Conservation (phyloP, 169 alveolate genomes). For the Plasmodium falciparum region DNA sequence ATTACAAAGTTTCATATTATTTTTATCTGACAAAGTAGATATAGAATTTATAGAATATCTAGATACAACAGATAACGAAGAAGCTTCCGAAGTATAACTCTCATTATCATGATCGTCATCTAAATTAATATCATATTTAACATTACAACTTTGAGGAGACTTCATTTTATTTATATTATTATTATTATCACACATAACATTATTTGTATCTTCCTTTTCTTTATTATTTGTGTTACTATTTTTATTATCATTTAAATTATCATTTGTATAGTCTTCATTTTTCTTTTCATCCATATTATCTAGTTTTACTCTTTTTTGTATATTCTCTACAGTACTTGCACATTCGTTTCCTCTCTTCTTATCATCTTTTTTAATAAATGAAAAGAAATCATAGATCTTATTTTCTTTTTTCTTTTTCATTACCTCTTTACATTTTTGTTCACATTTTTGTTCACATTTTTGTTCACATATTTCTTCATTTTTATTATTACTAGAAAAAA, state of each 20-base stretch:
- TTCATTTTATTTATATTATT: background rate
- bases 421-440: background rate
- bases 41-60: background rate
- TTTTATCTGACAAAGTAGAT: constrained; percentile 3
- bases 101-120: background rate
- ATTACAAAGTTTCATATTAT: background rate
- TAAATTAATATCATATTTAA: background rate
- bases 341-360: constrained; percentile 24
- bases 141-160: background rate
- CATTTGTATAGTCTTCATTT: background rate
- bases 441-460: background rate
- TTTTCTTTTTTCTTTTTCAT: background rate
- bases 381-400: constrained; percentile 17
- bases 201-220: background rate
- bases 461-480: background rate
- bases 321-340: background rate
- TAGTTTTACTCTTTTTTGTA: constrained; percentile 22
- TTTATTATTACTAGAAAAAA: background rate
- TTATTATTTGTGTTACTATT: too few relatives aligned
- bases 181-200: background rate
- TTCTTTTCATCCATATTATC: background rate
- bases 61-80: constrained; percentile 11
- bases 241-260: background rate
- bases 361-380: constrained; percentile 48
- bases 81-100: background rate